Percentiles rank a stretch among this genome's conserved stretches.
These are phyloP conservation scores for Anisodus tanguticus DNA, from an alignment of 257 asterid genomes.

Conservation along the genomic window DNA sequence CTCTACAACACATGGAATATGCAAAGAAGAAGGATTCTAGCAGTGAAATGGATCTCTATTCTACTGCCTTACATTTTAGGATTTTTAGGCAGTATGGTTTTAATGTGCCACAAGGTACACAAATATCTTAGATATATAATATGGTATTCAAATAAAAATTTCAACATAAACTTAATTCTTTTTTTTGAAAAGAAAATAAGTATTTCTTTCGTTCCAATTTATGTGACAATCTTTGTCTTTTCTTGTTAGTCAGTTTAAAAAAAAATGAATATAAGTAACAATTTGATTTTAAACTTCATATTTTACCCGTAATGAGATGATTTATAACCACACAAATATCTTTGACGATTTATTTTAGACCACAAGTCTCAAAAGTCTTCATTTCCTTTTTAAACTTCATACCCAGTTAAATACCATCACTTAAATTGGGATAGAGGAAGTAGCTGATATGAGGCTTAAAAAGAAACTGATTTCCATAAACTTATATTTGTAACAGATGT, in stretches of 20 bases:
- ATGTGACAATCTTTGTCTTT: too few species aligned
- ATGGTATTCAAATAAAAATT: not conserved
- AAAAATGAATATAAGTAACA: too few species aligned
- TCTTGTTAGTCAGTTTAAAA: too few species aligned
- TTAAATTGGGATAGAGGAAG: conserved; percentile 34
- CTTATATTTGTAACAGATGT: conserved; percentile 39
- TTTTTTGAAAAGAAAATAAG: not conserved
- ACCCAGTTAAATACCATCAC: too few species aligned
- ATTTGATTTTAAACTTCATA: too few species aligned
- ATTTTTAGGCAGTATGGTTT: conserved; percentile 62
- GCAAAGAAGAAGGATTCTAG: not conserved
- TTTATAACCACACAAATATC: too few species aligned
- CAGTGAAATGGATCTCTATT: conserved; percentile 35
- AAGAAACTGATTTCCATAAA: not conserved
- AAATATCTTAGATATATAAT: not conserved
- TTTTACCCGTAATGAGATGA: too few species aligned
- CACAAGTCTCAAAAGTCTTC: too few species aligned
- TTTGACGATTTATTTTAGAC: too few species aligned
- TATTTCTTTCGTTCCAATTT: too few species aligned
- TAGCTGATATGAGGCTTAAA: too few species aligned
- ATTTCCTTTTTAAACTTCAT: too few species aligned
- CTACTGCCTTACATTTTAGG: conserved; percentile 49
- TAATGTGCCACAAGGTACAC: conserved; percentile 54
- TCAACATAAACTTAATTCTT: not conserved
- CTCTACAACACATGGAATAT: conserved; percentile 5